Evolutionary conservation across 805 yeast species (phyloP).

Genomic region (Nakazawaea anatomiae): DNA sequence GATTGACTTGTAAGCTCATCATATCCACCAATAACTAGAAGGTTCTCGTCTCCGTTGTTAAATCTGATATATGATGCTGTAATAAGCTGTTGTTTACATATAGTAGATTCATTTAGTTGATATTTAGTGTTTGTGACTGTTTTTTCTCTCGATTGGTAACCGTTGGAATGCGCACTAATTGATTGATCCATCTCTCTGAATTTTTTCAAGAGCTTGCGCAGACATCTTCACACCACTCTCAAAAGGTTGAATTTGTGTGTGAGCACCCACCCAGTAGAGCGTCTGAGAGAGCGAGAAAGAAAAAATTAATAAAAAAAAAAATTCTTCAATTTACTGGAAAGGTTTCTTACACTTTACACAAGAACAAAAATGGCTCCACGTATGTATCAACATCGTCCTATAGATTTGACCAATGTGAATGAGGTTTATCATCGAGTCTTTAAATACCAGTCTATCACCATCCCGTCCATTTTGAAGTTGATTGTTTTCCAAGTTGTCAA

Average conservation of each 20-base stretch:
- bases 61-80: too few species aligned
- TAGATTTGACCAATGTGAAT: not conserved
- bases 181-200: too few species aligned
- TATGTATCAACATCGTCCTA: slow-evolving; percentile 18
- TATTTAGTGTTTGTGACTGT: slow-evolving; percentile 3
- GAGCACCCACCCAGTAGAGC: not conserved
- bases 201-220: not conserved
- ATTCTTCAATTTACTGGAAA: not conserved
- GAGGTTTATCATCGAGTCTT: not conserved
- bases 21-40: too few species aligned
- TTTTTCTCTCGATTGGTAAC: not conserved
- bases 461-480: too few species aligned
- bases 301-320: slow-evolving; percentile 1
- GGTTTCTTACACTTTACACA: not conserved
- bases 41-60: too few species aligned
- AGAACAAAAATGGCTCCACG: slow-evolving; percentile 28
- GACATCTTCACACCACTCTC: slow-evolving; percentile 2
- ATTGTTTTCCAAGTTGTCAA: too few species aligned
- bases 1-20: too few species aligned
- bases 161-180: not conserved
- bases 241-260: not conserved
- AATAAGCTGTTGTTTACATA: not conserved
- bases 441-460: not conserved
- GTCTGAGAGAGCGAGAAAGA: not conserved
- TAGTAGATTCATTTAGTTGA: too few species aligned